Conservation (phyloP, 2,329 filamentous ascomycete genomes). For the Pseudopyrenochaeta lycopersici region DNA sequence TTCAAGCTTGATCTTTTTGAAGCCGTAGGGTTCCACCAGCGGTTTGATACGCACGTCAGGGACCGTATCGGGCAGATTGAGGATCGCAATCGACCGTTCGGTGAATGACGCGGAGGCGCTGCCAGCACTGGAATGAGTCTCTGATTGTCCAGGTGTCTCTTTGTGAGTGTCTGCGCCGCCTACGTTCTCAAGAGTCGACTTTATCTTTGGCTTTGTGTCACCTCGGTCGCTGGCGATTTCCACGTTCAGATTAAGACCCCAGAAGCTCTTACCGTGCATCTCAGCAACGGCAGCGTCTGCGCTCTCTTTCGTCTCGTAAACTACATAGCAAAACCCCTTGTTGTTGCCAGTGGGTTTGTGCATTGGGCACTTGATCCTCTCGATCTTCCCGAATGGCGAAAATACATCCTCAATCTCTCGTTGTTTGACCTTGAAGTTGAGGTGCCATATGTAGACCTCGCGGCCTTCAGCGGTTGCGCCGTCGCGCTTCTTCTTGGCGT, state of each 20-base stretch:
- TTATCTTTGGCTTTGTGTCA: constrained; percentile 56
- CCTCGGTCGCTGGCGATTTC: constrained; percentile 55
- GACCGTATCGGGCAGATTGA: constrained; percentile 90
- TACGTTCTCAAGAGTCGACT: constrained; percentile 59
- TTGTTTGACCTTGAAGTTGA: constrained; percentile 81
- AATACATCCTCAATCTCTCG: constrained; percentile 76
- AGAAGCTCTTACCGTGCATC: constrained; percentile 76
- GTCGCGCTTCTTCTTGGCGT: constrained; percentile 77
- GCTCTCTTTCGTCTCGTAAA: constrained; percentile 74
- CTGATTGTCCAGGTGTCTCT: constrained; percentile 19
- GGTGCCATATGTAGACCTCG: constrained; percentile 85
- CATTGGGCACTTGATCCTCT: constrained; percentile 74
- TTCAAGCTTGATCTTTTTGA: constrained; percentile 80
- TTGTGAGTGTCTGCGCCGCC: constrained; percentile 48
- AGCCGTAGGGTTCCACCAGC: constrained; percentile 75
- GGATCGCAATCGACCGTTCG: constrained; percentile 79
- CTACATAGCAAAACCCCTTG: constrained; percentile 82
- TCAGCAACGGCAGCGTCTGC: constrained; percentile 68
- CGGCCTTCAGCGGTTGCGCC: constrained; percentile 87
- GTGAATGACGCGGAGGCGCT: constrained; percentile 32
- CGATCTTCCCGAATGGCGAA: constrained; percentile 76
- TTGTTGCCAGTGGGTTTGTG: constrained; percentile 70
- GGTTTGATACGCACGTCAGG: constrained; percentile 84
- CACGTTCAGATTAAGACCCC: constrained; percentile 73
- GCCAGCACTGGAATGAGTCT: constrained; percentile 35